phyloP scores from a whole-genome alignment of 192 early-diverging fungal species.

The Backusella luteola region DNA sequence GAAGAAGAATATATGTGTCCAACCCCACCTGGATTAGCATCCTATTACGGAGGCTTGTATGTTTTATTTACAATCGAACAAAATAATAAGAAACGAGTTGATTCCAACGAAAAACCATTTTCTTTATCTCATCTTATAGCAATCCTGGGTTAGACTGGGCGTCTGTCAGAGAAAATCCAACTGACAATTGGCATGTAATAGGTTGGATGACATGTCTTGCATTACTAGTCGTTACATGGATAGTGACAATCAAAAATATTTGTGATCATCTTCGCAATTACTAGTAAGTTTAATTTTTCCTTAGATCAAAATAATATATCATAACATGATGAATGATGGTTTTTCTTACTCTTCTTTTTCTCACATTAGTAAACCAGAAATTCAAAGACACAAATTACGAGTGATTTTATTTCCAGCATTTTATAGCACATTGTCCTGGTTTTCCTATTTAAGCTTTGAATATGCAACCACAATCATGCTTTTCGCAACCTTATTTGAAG shows the following conservation, averaged over 20 bases:
- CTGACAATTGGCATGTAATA: conserved; percentile 28
- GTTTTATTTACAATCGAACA: background rate
- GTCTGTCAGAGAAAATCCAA: background rate
- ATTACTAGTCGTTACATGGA: conserved; percentile 24
- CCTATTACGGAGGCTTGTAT: conserved; percentile 8
- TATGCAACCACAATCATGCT: conserved; percentile 34
- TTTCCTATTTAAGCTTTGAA: conserved; percentile 24
- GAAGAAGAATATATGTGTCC: background rate
- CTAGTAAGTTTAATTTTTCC: conserved; percentile 24
- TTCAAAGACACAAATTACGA: conserved; percentile 39
- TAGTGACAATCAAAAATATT: conserved; percentile 4
- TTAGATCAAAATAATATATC: conserved; percentile 3
- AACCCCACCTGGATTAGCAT: background rate
- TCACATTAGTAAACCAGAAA: conserved; percentile 26
- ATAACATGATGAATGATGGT: background rate
- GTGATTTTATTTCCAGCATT: conserved; percentile 34
- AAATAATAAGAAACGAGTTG: background rate
- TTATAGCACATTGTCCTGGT: conserved; percentile 31
- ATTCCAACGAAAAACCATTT: background rate
- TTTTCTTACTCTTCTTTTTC: background rate
- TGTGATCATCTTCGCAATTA: conserved; percentile 23
- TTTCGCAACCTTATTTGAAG: conserved; percentile 35
- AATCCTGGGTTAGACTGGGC: conserved; percentile 1
- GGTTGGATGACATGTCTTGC: conserved; percentile 26
- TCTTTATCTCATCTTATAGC: background rate